Conservation (phyloP, 208 protist genomes). For the Leishmania mexicana region DNA sequence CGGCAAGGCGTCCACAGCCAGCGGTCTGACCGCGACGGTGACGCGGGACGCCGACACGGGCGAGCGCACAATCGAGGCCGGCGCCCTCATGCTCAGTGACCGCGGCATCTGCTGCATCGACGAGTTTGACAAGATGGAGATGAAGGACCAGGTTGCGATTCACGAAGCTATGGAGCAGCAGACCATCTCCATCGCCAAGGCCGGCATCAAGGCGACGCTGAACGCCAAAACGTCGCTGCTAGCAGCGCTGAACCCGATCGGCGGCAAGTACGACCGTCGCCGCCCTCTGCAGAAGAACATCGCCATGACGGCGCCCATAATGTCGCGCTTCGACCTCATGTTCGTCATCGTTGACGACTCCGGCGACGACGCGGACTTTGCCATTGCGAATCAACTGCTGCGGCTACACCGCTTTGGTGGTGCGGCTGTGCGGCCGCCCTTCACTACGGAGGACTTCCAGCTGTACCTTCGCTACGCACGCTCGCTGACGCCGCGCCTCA, state of each 20-base stretch:
- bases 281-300: conserved; percentile 95
- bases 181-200: conserved; percentile 99
- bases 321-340: conserved; percentile 99
- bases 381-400: conserved; percentile 98
- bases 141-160: conserved; percentile 99
- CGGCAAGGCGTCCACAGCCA: conserved; percentile 97
- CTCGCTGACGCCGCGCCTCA: conserved; percentile 91
- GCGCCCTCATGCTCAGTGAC: conserved; percentile 99
- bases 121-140: conserved; percentile 99
- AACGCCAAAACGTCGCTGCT: conserved; percentile 99
- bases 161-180: conserved; percentile 99
- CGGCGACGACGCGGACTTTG: conserved; percentile 95
- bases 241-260: conserved; percentile 98
- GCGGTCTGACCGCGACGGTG: conserved; percentile 98
- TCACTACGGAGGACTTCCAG: conserved; percentile 88
- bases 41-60: conserved; percentile 98
- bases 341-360: conserved; percentile 99
- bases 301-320: conserved; percentile 96
- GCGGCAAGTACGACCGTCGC: conserved; percentile 94
- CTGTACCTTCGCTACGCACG: conserved; percentile 94
- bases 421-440: conserved; percentile 64
- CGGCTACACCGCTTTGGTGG: conserved; percentile 91
- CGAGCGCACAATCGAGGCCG: conserved; percentile 99
- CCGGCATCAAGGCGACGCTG: conserved; percentile 98
- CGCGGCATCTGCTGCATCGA: conserved; percentile 99